phyloP scores from a whole-genome alignment of 75 land plant species.

The Cunninghamia lanceolata region DNA sequence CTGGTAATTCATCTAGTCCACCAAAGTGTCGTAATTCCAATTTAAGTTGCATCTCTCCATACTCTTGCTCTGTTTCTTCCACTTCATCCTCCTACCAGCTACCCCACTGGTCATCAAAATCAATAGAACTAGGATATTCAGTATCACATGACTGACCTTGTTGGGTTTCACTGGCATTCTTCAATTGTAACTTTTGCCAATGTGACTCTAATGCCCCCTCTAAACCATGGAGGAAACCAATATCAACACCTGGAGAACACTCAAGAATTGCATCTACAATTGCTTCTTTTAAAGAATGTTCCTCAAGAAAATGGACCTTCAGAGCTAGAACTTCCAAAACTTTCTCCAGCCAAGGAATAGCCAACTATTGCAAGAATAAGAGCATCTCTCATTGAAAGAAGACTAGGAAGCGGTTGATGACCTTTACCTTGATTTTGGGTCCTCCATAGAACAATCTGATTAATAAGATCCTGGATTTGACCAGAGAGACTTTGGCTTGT shows the following conservation, averaged over 20 bases:
- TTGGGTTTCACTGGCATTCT: slow-evolving; percentile 18
- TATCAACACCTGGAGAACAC: slow-evolving; percentile 42
- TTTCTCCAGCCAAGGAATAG: slow-evolving; percentile 89
- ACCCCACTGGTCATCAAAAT: slow-evolving; percentile 93
- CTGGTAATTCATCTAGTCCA: too few species aligned
- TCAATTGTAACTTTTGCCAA: slow-evolving; percentile 24
- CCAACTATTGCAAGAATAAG: slow-evolving; percentile 71
- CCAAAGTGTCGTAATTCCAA: slow-evolving; percentile 81
- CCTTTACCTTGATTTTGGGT: slow-evolving; percentile 15
- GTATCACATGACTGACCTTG: slow-evolving; percentile 14
- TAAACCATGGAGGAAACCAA: slow-evolving; percentile 72
- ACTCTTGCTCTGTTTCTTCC: slow-evolving; percentile 40
- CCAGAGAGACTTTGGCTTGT: slow-evolving; percentile 77
- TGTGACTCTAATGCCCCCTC: slow-evolving; percentile 62
- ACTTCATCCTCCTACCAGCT: slow-evolving; percentile 73
- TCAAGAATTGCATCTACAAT: slow-evolving; percentile 76
- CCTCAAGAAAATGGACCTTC: slow-evolving; percentile 90
- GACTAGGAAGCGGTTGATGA: slow-evolving; percentile 18
- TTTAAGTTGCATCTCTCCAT: slow-evolving; percentile 70
- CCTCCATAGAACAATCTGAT: slow-evolving; percentile 35
- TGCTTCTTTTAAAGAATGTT: slow-evolving; percentile 75
- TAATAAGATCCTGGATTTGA: slow-evolving; percentile 76
- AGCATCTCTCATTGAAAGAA: slow-evolving; percentile 75
- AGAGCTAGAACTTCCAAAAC: slow-evolving; percentile 53
- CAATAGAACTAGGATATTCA: slow-evolving; percentile 12